Evolutionary conservation across 2,329 filamentous ascomycete genomes (phyloP).

Genomic region (Cladorrhinum sp.): DNA sequence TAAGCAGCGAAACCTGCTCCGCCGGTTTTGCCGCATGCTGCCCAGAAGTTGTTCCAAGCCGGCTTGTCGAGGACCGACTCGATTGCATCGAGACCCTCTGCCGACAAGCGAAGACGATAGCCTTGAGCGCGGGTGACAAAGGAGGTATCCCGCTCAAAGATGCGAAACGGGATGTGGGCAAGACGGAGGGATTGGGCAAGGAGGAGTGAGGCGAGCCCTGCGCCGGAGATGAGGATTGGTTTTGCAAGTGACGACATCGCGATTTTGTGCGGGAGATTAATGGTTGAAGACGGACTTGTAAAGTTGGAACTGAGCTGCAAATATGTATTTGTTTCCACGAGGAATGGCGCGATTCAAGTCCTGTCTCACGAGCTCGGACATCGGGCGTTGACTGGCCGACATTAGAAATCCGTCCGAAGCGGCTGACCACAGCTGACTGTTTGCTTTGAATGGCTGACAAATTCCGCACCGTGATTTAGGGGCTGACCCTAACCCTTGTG

Average conservation of each 20-base stretch:
- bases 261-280: too few species aligned
- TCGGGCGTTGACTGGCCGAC: background rate
- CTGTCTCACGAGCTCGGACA: background rate
- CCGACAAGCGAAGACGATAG: slow-evolving; percentile 57
- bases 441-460: background rate
- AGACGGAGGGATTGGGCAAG: slow-evolving; percentile 42
- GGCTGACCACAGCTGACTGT: background rate
- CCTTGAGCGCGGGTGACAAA: slow-evolving; percentile 58
- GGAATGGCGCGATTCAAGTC: background rate
- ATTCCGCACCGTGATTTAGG: background rate
- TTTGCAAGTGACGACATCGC: slow-evolving; percentile 13
- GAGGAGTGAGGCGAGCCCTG: slow-evolving; percentile 42
- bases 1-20: slow-evolving; percentile 50
- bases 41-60: slow-evolving; percentile 54
- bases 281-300: background rate
- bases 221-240: slow-evolving; percentile 43
- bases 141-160: slow-evolving; percentile 55
- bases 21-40: slow-evolving; percentile 57
- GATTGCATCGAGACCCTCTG: slow-evolving; percentile 57
- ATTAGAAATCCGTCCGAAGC: background rate
- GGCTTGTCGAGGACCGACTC: slow-evolving; percentile 52
- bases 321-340: background rate
- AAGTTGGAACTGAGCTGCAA: background rate
- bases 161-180: slow-evolving; percentile 46
- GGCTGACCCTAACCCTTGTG: too few species aligned